Percentiles rank a stretch among this genome's conserved stretches.
phyloP scores from a whole-genome alignment of 2,329 filamentous ascomycete species.

The Coniella vitis region DNA sequence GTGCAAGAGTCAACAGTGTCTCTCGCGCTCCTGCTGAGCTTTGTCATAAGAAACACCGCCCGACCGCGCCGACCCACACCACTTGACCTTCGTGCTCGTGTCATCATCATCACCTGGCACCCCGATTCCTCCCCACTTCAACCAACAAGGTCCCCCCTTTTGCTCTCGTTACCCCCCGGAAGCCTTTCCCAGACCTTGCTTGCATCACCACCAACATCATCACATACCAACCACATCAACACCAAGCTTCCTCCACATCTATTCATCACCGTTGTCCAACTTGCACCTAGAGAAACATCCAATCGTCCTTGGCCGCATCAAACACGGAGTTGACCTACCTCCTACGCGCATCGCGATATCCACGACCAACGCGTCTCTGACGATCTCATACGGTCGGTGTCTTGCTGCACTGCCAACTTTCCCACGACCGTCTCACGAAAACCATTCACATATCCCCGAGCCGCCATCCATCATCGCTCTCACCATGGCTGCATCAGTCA shows the following conservation, averaged over 20 bases:
- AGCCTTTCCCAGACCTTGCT: neutral
- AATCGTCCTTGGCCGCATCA: slow-evolving; percentile 1
- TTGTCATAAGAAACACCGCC: slow-evolving; percentile 3
- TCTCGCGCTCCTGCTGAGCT: slow-evolving; percentile 7
- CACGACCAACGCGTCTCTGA: neutral
- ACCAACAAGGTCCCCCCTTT: slow-evolving; percentile 13
- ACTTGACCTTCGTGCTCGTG: slow-evolving; percentile 5
- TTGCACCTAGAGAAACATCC: neutral
- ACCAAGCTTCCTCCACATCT: too few relatives aligned
- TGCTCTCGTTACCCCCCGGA: slow-evolving; percentile 4
- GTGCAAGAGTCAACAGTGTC: slow-evolving; percentile 11
- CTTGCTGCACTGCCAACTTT: too few relatives aligned
- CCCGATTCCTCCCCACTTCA: neutral
- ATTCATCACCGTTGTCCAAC: too few relatives aligned
- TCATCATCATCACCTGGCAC: slow-evolving; percentile 10
- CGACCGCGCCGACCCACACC: neutral
- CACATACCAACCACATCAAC: too few relatives aligned
- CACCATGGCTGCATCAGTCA: slow-evolving; percentile 21
- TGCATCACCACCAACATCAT: too few relatives aligned
- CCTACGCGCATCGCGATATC: slow-evolving; percentile 2
- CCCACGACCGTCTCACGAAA: neutral
- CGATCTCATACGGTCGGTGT: neutral
- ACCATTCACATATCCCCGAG: neutral
- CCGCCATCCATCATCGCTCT: neutral
- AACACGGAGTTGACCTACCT: neutral